Percentiles rank a stretch among this genome's conserved stretches.
These are phyloP conservation scores for Aspergillus campestris DNA, from an alignment of 495 filamentous ascomycete species.

Conservation along the genomic window DNA sequence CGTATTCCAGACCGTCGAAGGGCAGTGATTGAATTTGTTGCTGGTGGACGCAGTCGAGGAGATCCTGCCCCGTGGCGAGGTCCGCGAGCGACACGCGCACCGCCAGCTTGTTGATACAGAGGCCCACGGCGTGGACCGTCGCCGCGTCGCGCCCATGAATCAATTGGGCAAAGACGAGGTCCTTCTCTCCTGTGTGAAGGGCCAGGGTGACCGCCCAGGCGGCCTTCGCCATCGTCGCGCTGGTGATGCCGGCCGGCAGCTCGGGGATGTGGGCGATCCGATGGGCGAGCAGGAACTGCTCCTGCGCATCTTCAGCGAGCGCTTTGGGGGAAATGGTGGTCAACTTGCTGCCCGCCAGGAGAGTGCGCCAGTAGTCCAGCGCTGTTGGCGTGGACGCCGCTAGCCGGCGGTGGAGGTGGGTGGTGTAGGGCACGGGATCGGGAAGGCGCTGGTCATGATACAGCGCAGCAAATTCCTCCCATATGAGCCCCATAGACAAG, in stretches of 20 bases:
- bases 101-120: neutral
- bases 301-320: neutral
- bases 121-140: neutral
- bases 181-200: too few relatives aligned
- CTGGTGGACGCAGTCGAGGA: conserved; percentile 1
- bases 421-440: neutral
- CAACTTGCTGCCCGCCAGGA: neutral
- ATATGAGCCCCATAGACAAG: neutral
- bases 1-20: neutral
- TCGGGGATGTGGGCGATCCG: too few relatives aligned
- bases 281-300: too few relatives aligned
- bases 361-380: neutral
- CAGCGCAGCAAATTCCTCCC: neutral
- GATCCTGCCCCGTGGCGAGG: neutral
- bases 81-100: conserved; percentile 1
- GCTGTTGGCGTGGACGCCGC: neutral
- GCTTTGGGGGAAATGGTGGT: neutral
- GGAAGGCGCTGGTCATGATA: neutral
- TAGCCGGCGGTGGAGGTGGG: neutral
- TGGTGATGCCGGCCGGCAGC: too few relatives aligned
- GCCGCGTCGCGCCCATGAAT: neutral
- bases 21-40: conserved; percentile 3
- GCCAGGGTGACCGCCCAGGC: too few relatives aligned
- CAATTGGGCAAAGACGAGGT: too few relatives aligned
- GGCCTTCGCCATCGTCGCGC: too few relatives aligned